phyloP scores from a whole-genome alignment of 2,329 filamentous ascomycete species.

The Ceratocystis destructans region DNA sequence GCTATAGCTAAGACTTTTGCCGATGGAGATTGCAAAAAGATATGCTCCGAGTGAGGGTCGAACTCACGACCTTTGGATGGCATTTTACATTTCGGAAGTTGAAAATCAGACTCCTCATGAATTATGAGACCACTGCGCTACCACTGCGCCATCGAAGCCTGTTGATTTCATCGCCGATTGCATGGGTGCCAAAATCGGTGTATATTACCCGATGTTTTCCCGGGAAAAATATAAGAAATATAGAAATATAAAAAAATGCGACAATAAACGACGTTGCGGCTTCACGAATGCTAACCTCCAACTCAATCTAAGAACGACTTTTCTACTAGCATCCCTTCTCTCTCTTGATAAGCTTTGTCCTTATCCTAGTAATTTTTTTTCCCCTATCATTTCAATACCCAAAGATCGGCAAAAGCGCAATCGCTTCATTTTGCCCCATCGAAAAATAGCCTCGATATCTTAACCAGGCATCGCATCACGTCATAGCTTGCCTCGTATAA shows the following conservation, averaged over 20 bases:
- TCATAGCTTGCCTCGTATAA: neutral
- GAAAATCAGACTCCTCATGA: slow-evolving; percentile 20
- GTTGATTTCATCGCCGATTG: slow-evolving; percentile 10
- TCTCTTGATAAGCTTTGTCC: neutral
- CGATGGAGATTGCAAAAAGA: neutral
- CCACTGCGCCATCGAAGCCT: slow-evolving; percentile 20
- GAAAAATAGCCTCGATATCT: neutral
- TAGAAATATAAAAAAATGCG: neutral
- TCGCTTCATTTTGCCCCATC: neutral
- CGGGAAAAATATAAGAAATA: neutral
- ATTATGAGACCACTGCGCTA: slow-evolving; percentile 20
- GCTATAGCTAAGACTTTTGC: neutral
- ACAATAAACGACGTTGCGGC: neutral
- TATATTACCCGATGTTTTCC: neutral
- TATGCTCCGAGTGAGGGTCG: slow-evolving; percentile 20
- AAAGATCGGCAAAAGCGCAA: neutral
- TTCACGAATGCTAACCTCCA: neutral
- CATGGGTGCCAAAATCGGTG: neutral
- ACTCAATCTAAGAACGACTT: neutral
- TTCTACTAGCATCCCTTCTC: neutral
- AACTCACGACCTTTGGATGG: slow-evolving; percentile 21
- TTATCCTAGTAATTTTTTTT: too few relatives aligned
- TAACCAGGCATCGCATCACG: neutral
- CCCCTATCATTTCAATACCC: too few relatives aligned
- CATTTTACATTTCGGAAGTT: slow-evolving; percentile 16